Conservation (phyloP, 2,329 filamentous ascomycete genomes). For the Rhinocladiella similis region DNA sequence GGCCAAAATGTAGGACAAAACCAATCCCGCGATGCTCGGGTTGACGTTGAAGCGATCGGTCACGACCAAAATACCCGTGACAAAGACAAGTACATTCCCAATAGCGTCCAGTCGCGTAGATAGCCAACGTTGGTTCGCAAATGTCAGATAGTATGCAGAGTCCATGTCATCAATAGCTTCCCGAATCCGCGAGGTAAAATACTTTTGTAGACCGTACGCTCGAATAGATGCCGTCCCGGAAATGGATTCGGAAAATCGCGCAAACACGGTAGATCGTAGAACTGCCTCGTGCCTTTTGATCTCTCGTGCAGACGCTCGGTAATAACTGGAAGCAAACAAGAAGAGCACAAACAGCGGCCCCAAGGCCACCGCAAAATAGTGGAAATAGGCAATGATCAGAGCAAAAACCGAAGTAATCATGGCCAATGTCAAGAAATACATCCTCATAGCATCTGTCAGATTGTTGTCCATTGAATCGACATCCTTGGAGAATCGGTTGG, state of each 20-base stretch:
- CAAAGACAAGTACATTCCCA: constrained; percentile 81
- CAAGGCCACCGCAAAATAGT: constrained; percentile 76
- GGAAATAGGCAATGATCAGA: constrained; percentile 91
- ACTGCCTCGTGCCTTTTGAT: constrained; percentile 93
- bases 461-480: constrained; percentile 97
- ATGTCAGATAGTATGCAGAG: constrained; percentile 90
- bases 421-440: constrained; percentile 83
- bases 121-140: constrained; percentile 93
- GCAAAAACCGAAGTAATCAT: constrained; percentile 83
- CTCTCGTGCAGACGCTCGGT: constrained; percentile 86
- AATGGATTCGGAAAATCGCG: constrained; percentile 87
- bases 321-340: constrained; percentile 80
- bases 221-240: constrained; percentile 81
- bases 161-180: constrained; percentile 87
- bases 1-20: constrained; percentile 87
- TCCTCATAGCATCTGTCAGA: constrained; percentile 82
- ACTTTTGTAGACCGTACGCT: constrained; percentile 78
- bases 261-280: constrained; percentile 82
- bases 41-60: constrained; percentile 83
- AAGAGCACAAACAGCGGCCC: constrained; percentile 74
- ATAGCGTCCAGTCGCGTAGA: constrained; percentile 81
- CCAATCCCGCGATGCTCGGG: constrained; percentile 81
- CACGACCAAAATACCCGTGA: constrained; percentile 84
- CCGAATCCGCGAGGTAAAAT: constrained; percentile 71
- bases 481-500: constrained; percentile 93